Evolutionary conservation across 345 rosid species (phyloP).

Genomic region (Sisymbrium altissimum): DNA sequence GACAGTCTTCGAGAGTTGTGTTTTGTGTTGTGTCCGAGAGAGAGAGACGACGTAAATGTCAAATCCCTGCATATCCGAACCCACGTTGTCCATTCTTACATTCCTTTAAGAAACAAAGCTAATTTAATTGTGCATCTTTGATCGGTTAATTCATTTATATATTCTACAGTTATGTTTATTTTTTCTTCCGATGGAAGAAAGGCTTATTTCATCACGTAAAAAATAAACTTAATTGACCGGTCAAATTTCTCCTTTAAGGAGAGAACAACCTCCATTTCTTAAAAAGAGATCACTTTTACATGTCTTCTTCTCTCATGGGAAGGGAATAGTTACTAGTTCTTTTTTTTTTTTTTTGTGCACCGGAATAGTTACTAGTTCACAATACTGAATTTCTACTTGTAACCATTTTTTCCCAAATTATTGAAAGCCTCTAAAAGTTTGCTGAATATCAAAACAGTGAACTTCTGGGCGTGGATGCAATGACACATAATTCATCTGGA

Average conservation of each 20-base stretch:
- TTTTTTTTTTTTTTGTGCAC: too few relatives aligned
- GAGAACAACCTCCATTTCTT: too few relatives aligned
- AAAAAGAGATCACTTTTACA: too few relatives aligned
- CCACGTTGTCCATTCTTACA: conserved; percentile 49
- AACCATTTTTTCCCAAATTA: neutral
- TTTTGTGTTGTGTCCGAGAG: conserved; percentile 23
- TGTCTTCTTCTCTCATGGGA: too few relatives aligned
- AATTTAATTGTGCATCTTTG: conserved; percentile 4
- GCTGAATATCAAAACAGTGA: neutral
- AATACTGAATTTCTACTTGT: neutral
- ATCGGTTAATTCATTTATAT: conserved; percentile 2
- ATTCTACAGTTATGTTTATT: neutral
- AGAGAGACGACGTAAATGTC: conserved; percentile 44
- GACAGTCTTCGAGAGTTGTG: conserved; percentile 66
- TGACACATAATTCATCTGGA: neutral
- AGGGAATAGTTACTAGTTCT: too few relatives aligned
- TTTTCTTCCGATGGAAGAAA: neutral
- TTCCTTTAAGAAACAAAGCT: conserved; percentile 11
- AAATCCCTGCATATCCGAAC: conserved; percentile 56
- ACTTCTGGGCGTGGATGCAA: neutral
- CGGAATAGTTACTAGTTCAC: too few relatives aligned
- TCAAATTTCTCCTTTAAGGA: neutral
- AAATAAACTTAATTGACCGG: neutral
- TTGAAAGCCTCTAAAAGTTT: neutral
- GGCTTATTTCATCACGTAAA: neutral